Evolutionary conservation across 2,329 filamentous ascomycete species (phyloP), one percentile per base, ranked within the genome.

Genomic region (Zopfia rhizophila): DNA sequence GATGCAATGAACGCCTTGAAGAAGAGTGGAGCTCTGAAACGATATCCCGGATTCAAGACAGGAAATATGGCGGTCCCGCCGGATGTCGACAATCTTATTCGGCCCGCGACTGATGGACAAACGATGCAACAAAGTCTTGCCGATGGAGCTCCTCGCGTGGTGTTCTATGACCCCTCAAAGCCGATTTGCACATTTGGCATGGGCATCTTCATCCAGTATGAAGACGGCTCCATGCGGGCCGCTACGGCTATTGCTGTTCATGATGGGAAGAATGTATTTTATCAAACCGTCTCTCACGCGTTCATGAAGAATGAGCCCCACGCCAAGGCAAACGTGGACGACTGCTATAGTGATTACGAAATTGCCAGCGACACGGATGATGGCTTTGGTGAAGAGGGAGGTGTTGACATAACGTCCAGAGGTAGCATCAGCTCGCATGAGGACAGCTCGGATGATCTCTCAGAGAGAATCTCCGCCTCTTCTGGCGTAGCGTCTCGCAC

Each of bases 51-150:
- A 2, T 38, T 58, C 16, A 38, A 33, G 7, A 30, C 51, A 1
- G 54, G 46, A 8, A 47, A 58, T 21, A 33, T 47, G 14, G 29
- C 53, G 10, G 28, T 38, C 18, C 45, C 55, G 13, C 55, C 50
- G 1, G 47, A 58, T 18, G 54, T 52, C 6, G 42, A 56, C 23
- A 30, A 56, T 16, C 40, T 54, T 18, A 37, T 49, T 19, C 45
- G 36, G 21, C 25, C 53, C 18, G 45, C 33, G 17, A 22, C 5
- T 6, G 28, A 25, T 16, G 18, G 22, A 10, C 27, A 17, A 18
- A 37, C 11, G 7, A 4, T 10, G 2, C 17, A n/a, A 12, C 21
- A n/a, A n/a, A n/a, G n/a, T n/a, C n/a, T n/a, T n/a, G n/a, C n/a
- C n/a, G n/a, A n/a, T n/a, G n/a, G n/a, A n/a, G n/a, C n/a, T n/a